These are phyloP conservation scores for Castanea crenata DNA, from an alignment of 306 rosid genomes.

Conservation along the genomic window DNA sequence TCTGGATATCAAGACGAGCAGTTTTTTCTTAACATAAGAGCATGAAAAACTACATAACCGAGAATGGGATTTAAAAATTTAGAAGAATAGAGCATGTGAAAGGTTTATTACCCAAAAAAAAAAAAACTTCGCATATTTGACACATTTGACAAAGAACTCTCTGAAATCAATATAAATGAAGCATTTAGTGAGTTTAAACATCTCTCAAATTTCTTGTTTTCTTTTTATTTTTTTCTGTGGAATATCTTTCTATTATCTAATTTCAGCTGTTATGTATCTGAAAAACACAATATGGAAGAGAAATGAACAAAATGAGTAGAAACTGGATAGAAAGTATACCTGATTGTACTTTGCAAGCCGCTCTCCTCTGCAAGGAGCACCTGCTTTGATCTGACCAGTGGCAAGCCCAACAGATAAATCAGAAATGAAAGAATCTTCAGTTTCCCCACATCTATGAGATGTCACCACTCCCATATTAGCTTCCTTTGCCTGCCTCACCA, in stretches of 20 bases:
- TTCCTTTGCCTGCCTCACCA: constrained; percentile 79
- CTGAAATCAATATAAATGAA: neutral
- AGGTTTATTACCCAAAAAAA: neutral
- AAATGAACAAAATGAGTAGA: constrained; percentile 1
- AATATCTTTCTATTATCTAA: neutral
- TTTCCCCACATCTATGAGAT: constrained; percentile 93
- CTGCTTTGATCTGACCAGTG: constrained; percentile 87
- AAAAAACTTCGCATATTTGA: neutral
- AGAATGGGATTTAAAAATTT: neutral
- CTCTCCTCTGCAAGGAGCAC: constrained; percentile 99
- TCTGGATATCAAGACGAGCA: neutral
- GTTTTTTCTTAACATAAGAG: neutral
- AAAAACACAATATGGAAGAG: constrained; percentile 3
- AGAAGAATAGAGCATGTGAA: neutral
- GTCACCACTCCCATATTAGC: constrained; percentile 85
- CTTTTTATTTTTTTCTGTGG: too few relatives aligned
- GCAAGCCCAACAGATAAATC: constrained; percentile 94
- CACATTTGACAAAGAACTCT: neutral
- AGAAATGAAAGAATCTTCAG: constrained; percentile 81
- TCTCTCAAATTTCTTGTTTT: too few relatives aligned
- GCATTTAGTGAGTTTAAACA: neutral
- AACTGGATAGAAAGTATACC: constrained; percentile 40
- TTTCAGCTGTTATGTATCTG: neutral
- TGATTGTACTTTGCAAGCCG: constrained; percentile 91
- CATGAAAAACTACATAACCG: neutral